phyloP scores from a whole-genome alignment of 176 grass and related monocot genomes.

The Leersia perrieri region DNA sequence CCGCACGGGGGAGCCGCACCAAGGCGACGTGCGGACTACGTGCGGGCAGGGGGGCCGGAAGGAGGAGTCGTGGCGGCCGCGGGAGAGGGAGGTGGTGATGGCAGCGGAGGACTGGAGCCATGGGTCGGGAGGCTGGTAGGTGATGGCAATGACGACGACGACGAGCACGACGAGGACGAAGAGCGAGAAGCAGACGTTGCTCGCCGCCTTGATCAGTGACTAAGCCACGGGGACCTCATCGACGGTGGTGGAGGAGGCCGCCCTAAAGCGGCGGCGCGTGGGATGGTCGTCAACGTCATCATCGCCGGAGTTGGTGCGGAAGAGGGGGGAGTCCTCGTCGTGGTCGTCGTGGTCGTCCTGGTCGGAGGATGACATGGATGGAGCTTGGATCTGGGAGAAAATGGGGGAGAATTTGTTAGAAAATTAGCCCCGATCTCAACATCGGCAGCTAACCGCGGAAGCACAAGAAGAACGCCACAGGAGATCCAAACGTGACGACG shows the following conservation, averaged over 20 bases:
- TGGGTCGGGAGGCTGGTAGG: slow-evolving; percentile 94
- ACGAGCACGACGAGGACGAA: slow-evolving; percentile 87
- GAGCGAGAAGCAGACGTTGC: slow-evolving; percentile 81
- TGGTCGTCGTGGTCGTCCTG: slow-evolving; percentile 25
- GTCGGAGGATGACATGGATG: slow-evolving; percentile 34
- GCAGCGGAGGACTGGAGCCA: slow-evolving; percentile 91
- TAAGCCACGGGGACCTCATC: slow-evolving; percentile 68
- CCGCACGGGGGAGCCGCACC: no score
- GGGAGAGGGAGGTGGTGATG: slow-evolving; percentile 67
- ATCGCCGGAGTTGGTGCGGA: neutral
- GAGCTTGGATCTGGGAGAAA: neutral
- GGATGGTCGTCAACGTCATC: neutral
- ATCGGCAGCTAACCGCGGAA: no score
- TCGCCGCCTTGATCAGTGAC: slow-evolving; percentile 65
- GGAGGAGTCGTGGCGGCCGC: slow-evolving; percentile 63
- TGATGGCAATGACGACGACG: slow-evolving; percentile 85
- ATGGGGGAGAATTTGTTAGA: no score
- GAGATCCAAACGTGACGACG: no score
- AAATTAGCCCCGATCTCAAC: no score
- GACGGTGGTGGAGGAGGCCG: neutral
- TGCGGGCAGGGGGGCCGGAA: slow-evolving; percentile 56
- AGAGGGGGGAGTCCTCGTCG: slow-evolving; percentile 24
- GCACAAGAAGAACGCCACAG: no score
- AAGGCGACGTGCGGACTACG: no score
- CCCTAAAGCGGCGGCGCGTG: neutral